Percentiles rank a stretch among this genome's conserved stretches.
These are phyloP conservation scores for Tricholoma matsutake DNA, from an alignment of 768 basidiomycete species.

Conservation along the genomic window DNA sequence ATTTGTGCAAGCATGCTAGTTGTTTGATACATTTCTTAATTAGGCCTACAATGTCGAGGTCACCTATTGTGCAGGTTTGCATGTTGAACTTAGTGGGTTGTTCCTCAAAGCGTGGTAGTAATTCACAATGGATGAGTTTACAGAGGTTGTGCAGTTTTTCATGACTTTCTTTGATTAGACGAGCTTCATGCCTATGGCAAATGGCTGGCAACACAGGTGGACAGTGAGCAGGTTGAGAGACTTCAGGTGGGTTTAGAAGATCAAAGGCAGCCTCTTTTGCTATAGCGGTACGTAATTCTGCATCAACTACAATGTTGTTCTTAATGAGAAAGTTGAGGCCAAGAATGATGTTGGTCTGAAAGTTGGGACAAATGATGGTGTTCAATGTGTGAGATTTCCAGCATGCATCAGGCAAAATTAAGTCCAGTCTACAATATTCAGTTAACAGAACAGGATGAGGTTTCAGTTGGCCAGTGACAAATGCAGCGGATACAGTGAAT, in stretches of 20 bases:
- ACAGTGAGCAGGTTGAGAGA: not conserved
- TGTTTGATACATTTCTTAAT: not conserved
- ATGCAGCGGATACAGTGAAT: too few relatives aligned
- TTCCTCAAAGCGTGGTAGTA: not conserved
- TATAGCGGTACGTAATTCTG: too few relatives aligned
- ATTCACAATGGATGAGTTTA: not conserved
- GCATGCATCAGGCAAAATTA: too few relatives aligned
- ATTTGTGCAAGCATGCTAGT: not conserved
- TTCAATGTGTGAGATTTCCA: not conserved
- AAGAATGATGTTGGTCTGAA: too few relatives aligned
- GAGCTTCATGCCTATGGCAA: not conserved
- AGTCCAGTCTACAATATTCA: too few relatives aligned
- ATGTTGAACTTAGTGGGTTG: not conserved
- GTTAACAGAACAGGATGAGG: too few relatives aligned
- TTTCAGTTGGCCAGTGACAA: too few relatives aligned
- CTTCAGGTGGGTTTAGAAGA: too few relatives aligned
- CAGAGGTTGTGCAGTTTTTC: not conserved
- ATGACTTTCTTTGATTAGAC: not conserved
- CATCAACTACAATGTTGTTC: too few relatives aligned
- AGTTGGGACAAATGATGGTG: too few relatives aligned
- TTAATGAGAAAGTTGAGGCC: too few relatives aligned
- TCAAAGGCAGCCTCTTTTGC: too few relatives aligned
- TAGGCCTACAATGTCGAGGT: not conserved
- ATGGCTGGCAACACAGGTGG: not conserved
- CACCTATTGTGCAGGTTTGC: not conserved